These are phyloP conservation scores for Aspergillus bridgeri DNA, from an alignment of 495 filamentous ascomycete genomes.

Conservation along the genomic window DNA sequence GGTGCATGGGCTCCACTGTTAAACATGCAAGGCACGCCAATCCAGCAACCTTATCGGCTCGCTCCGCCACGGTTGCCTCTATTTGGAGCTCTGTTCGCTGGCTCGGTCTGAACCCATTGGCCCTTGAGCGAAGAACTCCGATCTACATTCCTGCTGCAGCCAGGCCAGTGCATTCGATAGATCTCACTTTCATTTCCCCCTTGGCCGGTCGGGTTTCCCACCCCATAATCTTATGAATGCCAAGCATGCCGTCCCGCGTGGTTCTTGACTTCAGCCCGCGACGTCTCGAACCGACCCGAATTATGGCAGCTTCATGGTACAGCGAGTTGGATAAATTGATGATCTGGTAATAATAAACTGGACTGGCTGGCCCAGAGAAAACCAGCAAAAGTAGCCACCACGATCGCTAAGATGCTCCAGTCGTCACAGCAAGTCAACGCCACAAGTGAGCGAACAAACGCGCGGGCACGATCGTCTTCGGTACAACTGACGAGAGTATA, in stretches of 20 bases:
- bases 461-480: background rate
- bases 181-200: background rate
- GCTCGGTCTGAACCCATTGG: too few species aligned
- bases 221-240: background rate
- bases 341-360: background rate
- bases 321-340: slow-evolving; percentile 2
- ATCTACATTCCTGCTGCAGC: slow-evolving; percentile 4
- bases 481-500: slow-evolving; percentile 8
- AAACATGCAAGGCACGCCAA: slow-evolving; percentile 35
- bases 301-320: slow-evolving; percentile 12
- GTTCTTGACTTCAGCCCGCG: slow-evolving; percentile 1
- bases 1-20: slow-evolving; percentile 15
- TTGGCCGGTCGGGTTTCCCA: background rate
- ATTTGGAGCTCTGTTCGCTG: background rate
- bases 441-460: background rate
- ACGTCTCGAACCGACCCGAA: slow-evolving; percentile 20
- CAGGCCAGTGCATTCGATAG: background rate
- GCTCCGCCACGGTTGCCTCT: background rate
- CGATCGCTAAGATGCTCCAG: background rate
- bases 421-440: background rate
- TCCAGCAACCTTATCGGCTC: slow-evolving; percentile 32
- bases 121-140: background rate
- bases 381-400: background rate
- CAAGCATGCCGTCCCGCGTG: slow-evolving; percentile 15
- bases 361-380: background rate